A percentile compares a stretch with the other conserved stretches of the same genome.
Conservation (phyloP, 495 filamentous ascomycete species). For the Penicillium macrosclerotiorum region DNA sequence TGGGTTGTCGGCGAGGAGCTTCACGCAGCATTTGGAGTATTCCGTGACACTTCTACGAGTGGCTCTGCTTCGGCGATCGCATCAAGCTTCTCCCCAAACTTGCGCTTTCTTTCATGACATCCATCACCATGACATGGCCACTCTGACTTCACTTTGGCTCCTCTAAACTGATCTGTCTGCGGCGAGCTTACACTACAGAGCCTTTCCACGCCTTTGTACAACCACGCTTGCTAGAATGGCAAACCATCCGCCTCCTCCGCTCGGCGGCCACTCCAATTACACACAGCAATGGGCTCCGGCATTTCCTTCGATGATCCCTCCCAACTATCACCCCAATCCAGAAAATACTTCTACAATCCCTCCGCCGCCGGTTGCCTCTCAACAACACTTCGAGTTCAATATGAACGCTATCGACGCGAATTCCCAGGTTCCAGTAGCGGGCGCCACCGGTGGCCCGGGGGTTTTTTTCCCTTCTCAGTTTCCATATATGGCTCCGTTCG, state of each 20-base stretch:
- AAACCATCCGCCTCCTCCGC: slow-evolving; percentile 54
- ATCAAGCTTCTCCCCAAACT: no score
- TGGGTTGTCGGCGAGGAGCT: no score
- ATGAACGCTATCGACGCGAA: slow-evolving; percentile 27
- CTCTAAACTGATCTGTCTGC: no score
- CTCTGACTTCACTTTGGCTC: neutral
- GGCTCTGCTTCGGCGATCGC: no score
- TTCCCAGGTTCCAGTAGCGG: slow-evolving; percentile 24
- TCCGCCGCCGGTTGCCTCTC: slow-evolving; percentile 2
- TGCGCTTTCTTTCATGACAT: no score
- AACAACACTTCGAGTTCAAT: slow-evolving; percentile 21
- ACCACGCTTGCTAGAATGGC: slow-evolving; percentile 41
- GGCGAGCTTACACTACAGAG: neutral
- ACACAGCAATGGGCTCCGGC: slow-evolving; percentile 33
- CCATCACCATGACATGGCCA: no score
- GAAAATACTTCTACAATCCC: slow-evolving; percentile 12
- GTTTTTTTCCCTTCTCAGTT: slow-evolving; percentile 33
- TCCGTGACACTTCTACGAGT: no score
- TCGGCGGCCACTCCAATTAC: slow-evolving; percentile 40
- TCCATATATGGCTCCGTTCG: slow-evolving; percentile 27
- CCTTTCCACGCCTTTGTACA: neutral
- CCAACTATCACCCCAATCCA: slow-evolving; percentile 21
- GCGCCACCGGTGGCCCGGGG: slow-evolving; percentile 16
- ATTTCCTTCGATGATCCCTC: slow-evolving; percentile 24
- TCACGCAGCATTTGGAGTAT: no score